Base-by-base conservation (phyloP, 2,329 filamentous ascomycete genomes). In the Fusarium equiseti region DNA sequence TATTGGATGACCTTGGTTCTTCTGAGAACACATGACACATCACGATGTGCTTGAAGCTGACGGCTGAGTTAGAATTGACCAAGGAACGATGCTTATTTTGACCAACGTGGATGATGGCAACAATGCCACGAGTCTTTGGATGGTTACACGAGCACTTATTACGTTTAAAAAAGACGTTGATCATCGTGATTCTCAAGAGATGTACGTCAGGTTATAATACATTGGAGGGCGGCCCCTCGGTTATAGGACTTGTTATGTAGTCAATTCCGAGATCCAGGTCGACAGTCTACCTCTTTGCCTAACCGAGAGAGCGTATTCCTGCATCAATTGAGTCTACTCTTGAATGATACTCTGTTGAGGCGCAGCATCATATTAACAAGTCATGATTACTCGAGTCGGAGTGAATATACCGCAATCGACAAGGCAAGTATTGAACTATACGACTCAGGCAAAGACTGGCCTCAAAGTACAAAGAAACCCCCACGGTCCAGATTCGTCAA, bases 401-500 rank as follows among this genome's bases (percentile, higher is more conserved):
- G n/a, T 38, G 15, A 48, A 29, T 46, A 53, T 56, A 57, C 67
- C 56, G 49, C 61, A 59, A 58, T n/a, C 57, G 20, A 44, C 35
- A 44, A 59, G 20, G 27, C 35, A 44, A 59, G 44, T 16, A 31
- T 56, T 38, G 32, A 24, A 58, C 16, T 26, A 50, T 29, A 32
- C 27, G 32, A 24, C 49, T 50, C 49, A 12, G 27, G 43, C 35
- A 44, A 43, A 40, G 45, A 59, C 55, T 68, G 57, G 40, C 59
- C 52, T 54, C 43, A 66, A 63, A 53, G 35, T 29, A 68, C 48
- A 57, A 60, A 27, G 35, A 38, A 38, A 12, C 68, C 73, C 73
- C 73, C 71, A 75, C 68, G 54, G 40, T 45, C 44, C 35, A 70
- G 29, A 66, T 40, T 60, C 45, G 27, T 44, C 52, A 63, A 60